Conservation (phyloP, 2,329 filamentous ascomycete genomes). For the Arthroderma uncinatum region DNA sequence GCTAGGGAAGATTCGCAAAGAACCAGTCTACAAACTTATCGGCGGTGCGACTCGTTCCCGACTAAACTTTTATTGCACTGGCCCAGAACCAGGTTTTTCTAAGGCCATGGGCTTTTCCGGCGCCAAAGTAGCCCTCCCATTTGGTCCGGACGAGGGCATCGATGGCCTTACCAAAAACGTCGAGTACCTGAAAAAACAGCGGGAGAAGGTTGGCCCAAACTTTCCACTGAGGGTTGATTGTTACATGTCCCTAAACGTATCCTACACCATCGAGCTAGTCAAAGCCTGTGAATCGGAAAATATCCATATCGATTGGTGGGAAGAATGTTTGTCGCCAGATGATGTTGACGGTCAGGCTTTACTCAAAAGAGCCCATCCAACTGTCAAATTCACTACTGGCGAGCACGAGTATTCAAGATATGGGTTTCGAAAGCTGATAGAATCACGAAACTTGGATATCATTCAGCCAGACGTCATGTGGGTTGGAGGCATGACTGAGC, state of each 20-base stretch:
- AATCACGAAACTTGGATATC: conserved; percentile 84
- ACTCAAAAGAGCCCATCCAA: conserved; percentile 82
- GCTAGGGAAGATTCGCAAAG: conserved; percentile 77
- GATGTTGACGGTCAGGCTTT: conserved; percentile 83
- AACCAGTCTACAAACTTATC: conserved; percentile 90
- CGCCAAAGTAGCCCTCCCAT: conserved; percentile 80
- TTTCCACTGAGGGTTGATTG: conserved; percentile 93
- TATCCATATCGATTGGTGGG: conserved; percentile 93
- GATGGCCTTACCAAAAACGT: conserved; percentile 78
- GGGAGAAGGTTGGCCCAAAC: conserved; percentile 73
- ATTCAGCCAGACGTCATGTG: conserved; percentile 97
- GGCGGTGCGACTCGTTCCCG: conserved; percentile 76
- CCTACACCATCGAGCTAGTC: conserved; percentile 84
- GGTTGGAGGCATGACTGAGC: conserved; percentile 84
- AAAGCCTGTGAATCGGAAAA: conserved; percentile 69
- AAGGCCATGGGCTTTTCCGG: conserved; percentile 83
- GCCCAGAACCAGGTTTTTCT: conserved; percentile 68
- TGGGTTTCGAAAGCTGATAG: conserved; percentile 87
- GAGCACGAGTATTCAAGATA: conserved; percentile 94
- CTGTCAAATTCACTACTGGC: conserved; percentile 86
- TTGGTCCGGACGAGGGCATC: conserved; percentile 76
- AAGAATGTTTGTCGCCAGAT: conserved; percentile 83
- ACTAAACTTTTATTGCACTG: conserved; percentile 89
- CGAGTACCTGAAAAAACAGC: conserved; percentile 74
- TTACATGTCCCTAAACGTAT: conserved; percentile 90